Percentiles rank a stretch among this genome's conserved stretches.
Evolutionary conservation across 495 filamentous ascomycete species (phyloP).

Genomic region (Pyrenopolyporus hunteri): DNA sequence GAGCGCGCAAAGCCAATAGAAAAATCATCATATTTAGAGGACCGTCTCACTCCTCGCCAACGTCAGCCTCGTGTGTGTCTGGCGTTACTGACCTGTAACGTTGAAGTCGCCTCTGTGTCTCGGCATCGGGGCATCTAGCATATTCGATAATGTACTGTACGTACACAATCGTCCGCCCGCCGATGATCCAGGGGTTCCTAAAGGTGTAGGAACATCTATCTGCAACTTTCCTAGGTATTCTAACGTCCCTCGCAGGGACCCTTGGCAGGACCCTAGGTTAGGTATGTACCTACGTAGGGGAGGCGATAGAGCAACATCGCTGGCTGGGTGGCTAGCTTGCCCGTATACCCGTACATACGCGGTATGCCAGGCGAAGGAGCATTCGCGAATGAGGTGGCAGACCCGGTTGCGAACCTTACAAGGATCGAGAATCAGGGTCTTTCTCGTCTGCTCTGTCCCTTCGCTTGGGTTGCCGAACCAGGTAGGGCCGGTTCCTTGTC

Average conservation of each 20-base stretch:
- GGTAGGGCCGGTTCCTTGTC: constrained; percentile 14
- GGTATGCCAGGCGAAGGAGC: neutral
- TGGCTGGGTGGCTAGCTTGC: neutral
- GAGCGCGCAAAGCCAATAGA: constrained; percentile 33
- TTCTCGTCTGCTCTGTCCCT: neutral
- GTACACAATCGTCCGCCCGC: constrained; percentile 1
- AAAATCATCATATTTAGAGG: neutral
- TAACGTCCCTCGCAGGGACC: too few species aligned
- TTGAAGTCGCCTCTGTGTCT: constrained; percentile 4
- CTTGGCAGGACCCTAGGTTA: too few species aligned
- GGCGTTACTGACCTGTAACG: constrained; percentile 20
- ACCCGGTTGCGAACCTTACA: constrained; percentile 12
- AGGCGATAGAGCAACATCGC: neutral
- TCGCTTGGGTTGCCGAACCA: constrained; percentile 22
- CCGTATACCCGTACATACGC: constrained; percentile 8
- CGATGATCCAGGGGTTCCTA: constrained; percentile 19
- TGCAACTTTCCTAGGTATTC: too few species aligned
- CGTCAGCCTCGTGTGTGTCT: constrained; percentile 34
- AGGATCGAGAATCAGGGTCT: constrained; percentile 30
- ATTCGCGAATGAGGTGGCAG: constrained; percentile 24
- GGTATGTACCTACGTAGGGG: constrained; percentile 6
- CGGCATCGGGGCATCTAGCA: constrained; percentile 1
- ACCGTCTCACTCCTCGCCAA: constrained; percentile 8
- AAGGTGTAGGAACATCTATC: too few species aligned
- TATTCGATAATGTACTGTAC: constrained; percentile 1